These are phyloP conservation scores for Backusella macrospora DNA, from an alignment of 192 early-diverging fungal species.

Conservation along the genomic window DNA sequence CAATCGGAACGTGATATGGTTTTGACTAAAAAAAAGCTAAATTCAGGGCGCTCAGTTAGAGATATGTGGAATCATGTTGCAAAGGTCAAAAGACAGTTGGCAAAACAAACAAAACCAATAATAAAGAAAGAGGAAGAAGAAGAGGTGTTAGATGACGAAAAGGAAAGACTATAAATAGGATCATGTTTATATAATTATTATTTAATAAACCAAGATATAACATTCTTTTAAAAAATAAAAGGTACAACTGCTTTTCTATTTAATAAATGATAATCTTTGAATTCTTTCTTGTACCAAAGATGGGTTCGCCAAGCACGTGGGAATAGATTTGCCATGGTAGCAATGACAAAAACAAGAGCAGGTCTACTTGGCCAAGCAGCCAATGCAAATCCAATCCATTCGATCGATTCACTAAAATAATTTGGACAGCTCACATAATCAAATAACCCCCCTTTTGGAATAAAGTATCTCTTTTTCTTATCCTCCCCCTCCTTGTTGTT, in stretches of 20 bases:
- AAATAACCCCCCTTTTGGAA: conserved; percentile 39
- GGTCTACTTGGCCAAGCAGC: conserved; percentile 32
- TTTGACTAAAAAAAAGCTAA: not conserved
- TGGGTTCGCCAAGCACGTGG: conserved; percentile 41
- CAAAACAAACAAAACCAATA: not conserved
- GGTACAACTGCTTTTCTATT: conserved; percentile 44
- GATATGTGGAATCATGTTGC: conserved; percentile 36
- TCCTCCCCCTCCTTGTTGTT: not conserved
- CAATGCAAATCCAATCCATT: conserved; percentile 46
- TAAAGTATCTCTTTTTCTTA: conserved; percentile 24
- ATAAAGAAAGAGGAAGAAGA: not conserved
- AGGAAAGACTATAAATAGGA: too few species aligned
- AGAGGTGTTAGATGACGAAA: not conserved
- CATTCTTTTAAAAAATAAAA: conserved; percentile 29
- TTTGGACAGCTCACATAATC: conserved; percentile 41
- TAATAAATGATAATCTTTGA: conserved; percentile 30
- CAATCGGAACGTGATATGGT: conserved; percentile 5
- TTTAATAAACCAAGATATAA: not conserved
- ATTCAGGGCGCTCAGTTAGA: not conserved
- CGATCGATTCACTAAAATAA: conserved; percentile 41
- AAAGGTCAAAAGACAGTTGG: not conserved
- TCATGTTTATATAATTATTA: not conserved
- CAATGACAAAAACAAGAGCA: conserved; percentile 34
- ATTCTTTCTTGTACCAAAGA: conserved; percentile 41
- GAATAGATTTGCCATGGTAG: conserved; percentile 37